Base-by-base conservation (phyloP, 1,284 basidiomycete species). In the Ustilago nuda region DNA sequence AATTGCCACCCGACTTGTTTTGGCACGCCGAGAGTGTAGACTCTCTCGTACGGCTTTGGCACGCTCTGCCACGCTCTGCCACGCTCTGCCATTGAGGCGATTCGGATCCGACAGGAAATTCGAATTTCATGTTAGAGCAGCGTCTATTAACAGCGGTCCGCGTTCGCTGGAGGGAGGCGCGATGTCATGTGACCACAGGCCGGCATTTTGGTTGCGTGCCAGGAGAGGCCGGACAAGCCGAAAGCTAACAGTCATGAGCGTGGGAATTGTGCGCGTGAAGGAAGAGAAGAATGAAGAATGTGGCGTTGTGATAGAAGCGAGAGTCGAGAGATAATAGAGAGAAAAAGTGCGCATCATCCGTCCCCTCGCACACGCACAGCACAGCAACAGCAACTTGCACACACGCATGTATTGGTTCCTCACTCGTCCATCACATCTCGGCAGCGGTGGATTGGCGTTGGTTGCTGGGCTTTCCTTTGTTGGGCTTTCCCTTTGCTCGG, bases 301-400 rank as follows among this genome's bases (percentile, higher is more conserved):
- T 45, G 41, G 17, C 41, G 11, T 45, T 1, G 41, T 17, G 41
- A 17, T 11, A 15, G 7, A 45, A 45, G 41, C 41, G 41, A 17
- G 41, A 45, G 41, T 27, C 3, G 23, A 27, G 23, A 27, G 23
- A 27, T 27, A 27, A 27, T 27, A 27, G 3, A 45, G 19, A 45
- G 36, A 23, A 48, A 27, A 48, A 48, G 46, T 48, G 46, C 58
- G 58, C 50, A 60, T 60, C 58, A 60, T 15, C 36, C 37, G 48
- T 60, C 58, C 48, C 15, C 39, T 45, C 2, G 43, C 19, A 27
- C 23, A 27, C 3, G 3, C 3, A 27, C 17, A 45, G 43, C 48
- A 50, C 23, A 32, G 23, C 48, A 50, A 7, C 48, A 48, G n/a
- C 45, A 8, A 15, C 39, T 23, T 48, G 45, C 1, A 48, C 27